A percentile compares a stretch with the other conserved stretches of the same genome.
phyloP scores from a whole-genome alignment of 75 land plant genomes.

The Cryptomeria japonica region DNA sequence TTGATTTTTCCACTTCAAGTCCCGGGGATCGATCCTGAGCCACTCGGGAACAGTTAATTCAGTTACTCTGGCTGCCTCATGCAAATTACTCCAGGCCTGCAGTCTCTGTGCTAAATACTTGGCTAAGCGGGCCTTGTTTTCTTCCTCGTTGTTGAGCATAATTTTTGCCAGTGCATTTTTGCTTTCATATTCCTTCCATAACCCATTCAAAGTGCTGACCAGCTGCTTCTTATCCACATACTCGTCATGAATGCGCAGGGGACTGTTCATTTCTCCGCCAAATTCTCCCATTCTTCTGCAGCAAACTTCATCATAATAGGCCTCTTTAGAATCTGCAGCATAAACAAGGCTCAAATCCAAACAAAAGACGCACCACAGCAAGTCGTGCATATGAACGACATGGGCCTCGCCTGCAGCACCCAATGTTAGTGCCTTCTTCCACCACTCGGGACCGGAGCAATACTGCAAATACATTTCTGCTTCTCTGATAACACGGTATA shows the following conservation, averaged over 20 bases:
- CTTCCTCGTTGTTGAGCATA: constrained; percentile 15
- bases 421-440: constrained; percentile 22
- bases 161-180: constrained; percentile 11
- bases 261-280: constrained; percentile 16
- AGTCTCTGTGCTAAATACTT: constrained; percentile 22
- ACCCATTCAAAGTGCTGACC: neutral
- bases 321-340: constrained; percentile 6
- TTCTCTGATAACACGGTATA: constrained; percentile 28
- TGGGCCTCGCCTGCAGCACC: constrained; percentile 24
- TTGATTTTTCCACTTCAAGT: constrained; percentile 21
- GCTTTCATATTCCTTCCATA: constrained; percentile 14
- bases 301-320: constrained; percentile 13
- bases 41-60: constrained; percentile 12
- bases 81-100: neutral
- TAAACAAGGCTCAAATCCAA: constrained; percentile 19
- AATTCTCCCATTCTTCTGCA: constrained; percentile 19
- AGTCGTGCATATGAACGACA: constrained; percentile 30
- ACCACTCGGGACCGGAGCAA: constrained; percentile 29
- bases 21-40: constrained; percentile 26
- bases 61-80: neutral
- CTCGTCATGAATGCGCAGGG: constrained; percentile 9
- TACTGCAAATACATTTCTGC: constrained; percentile 21
- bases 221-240: constrained; percentile 16
- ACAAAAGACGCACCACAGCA: constrained; percentile 23
- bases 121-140: constrained; percentile 22